Evolutionary conservation across 306 rosid genomes (phyloP).

Genomic region (Glycyrrhiza uralensis): DNA sequence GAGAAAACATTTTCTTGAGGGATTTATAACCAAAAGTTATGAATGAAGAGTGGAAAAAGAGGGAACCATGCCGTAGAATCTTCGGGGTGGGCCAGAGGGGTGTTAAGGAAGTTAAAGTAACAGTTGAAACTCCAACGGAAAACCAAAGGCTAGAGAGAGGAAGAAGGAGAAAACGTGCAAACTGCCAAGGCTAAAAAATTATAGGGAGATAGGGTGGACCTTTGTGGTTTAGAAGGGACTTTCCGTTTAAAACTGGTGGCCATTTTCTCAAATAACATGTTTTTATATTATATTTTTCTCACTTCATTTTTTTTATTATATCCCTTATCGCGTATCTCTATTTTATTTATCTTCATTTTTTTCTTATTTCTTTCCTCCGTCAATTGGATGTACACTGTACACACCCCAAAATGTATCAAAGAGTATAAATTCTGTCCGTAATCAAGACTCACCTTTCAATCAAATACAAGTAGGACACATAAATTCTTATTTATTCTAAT

Average conservation of each 20-base stretch:
- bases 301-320: too few species aligned
- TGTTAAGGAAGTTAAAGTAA: conserved; percentile 51
- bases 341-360: too few species aligned
- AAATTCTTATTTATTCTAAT: too few species aligned
- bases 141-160: conserved; percentile 31
- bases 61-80: conserved; percentile 37
- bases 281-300: too few species aligned
- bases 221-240: conserved; percentile 37
- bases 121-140: conserved; percentile 52
- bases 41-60: conserved; percentile 37
- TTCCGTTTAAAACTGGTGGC: not conserved
- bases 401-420: too few species aligned
- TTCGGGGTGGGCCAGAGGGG: conserved; percentile 46
- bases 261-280: too few species aligned
- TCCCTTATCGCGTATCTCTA: too few species aligned
- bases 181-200: not conserved
- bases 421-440: too few species aligned
- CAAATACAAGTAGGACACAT: too few species aligned
- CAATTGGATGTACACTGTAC: not conserved
- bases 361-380: not conserved
- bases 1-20: conserved; percentile 9
- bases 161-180: conserved; percentile 33
- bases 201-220: conserved; percentile 49
- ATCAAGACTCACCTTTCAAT: too few species aligned
- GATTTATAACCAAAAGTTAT: conserved; percentile 44